Evolutionary conservation across 2,329 filamentous ascomycete genomes (phyloP), one percentile per base, ranked within the genome.

Genomic region (Sporothrix humicola): DNA sequence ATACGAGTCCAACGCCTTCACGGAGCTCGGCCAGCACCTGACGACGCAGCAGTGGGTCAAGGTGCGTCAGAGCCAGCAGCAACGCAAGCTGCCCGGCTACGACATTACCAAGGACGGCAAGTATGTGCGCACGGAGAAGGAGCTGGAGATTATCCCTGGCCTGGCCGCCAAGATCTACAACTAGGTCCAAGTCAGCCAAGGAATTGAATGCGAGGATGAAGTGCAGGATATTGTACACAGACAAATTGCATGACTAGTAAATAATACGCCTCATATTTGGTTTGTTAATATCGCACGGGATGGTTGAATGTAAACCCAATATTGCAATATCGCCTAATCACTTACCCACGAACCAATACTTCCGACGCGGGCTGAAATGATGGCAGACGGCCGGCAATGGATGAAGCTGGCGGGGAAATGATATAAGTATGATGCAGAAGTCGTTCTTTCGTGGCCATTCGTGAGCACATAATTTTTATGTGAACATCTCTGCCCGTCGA

Each of bases 61-160:
- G 63, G 75, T 23, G 9, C 75, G 76, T 17, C 75, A 76, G 82
- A 81, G 80, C 15, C 83, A 84, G 77, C 83, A 84, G 76, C 82
- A 84, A 77, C 78, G 83, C 26, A 80, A 79, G 46, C 80, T 78
- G 48, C 76, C 76, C 23, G 78, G 78, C 9, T 79, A 80, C 1
- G 80, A 80, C 74, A 78, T 84, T 46, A 78, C 79, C 0, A 76
- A 77, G 12, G 80, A 82, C 70, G 82, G 83, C 0, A 82, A 81
- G 74, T 84, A 81, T 66, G 78, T 76, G 6, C 79, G 80, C 20
- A 73, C 74, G 17, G 74, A 79, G 66, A 82, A 83, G 76, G 82
- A 83, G 65, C 74, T 83, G 50, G 81, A 84, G 77, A 83, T 84
- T 20, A 69, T 84, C 31, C 83, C 82, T 4, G 83, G 83, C 0